Conservation (phyloP, 140 eudicot genomes). For the Oenanthe javanica region DNA sequence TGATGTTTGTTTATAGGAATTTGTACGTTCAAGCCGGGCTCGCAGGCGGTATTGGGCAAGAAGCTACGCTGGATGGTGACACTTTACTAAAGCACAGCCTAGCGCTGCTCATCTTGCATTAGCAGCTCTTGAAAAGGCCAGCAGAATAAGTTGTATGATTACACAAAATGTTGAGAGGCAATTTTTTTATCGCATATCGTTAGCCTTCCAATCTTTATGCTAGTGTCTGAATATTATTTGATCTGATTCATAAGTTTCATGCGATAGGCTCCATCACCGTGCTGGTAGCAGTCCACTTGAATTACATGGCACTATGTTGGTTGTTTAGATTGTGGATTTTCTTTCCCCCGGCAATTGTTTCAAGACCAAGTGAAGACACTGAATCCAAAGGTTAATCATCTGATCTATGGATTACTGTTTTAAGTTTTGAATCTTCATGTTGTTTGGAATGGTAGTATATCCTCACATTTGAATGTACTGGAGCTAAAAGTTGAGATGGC, state of each 20-base stretch:
- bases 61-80: slow-evolving; percentile 93
- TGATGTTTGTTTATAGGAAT: slow-evolving; percentile 43
- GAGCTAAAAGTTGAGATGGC: not conserved
- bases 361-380: slow-evolving; percentile 72
- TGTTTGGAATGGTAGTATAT: too few species aligned
- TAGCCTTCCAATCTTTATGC: not conserved
- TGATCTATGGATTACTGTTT: slow-evolving; percentile 1
- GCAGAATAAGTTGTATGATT: slow-evolving; percentile 66
- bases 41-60: slow-evolving; percentile 93
- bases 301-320: slow-evolving; percentile 91
- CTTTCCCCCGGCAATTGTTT: slow-evolving; percentile 55
- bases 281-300: slow-evolving; percentile 94
- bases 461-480: not conserved
- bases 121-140: slow-evolving; percentile 72
- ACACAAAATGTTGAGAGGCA: slow-evolving; percentile 96
- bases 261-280: slow-evolving; percentile 83
- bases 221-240: slow-evolving; percentile 2
- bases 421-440: slow-evolving; percentile 1
- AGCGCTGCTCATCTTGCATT: slow-evolving; percentile 74
- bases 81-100: slow-evolving; percentile 70
- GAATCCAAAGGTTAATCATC: slow-evolving; percentile 64
- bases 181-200: slow-evolving; percentile 2
- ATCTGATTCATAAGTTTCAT: slow-evolving; percentile 18
- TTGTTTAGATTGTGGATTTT: slow-evolving; percentile 74
- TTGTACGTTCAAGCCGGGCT: slow-evolving; percentile 64